Evolutionary conservation across 139 green algal genomes (phyloP).

Genomic region (Tetraselmis striata): DNA sequence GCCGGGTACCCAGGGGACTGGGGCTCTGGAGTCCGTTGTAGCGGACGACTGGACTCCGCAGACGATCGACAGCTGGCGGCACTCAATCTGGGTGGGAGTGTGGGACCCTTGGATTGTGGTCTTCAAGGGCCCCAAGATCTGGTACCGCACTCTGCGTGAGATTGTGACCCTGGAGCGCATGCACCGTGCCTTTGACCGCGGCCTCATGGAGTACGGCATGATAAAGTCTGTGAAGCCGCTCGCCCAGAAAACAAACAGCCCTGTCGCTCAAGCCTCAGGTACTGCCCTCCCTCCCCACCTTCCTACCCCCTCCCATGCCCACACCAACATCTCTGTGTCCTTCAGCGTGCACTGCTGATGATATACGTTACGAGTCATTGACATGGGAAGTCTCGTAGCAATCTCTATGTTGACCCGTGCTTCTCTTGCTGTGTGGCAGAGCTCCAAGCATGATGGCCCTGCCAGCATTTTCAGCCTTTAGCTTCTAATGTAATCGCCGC

Average conservation of each 20-base stretch:
- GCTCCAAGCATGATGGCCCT: too few species aligned
- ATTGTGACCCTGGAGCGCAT: slow-evolving; percentile 91
- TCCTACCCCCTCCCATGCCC: background rate
- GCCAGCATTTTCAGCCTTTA: too few species aligned
- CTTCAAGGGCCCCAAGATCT: slow-evolving; percentile 66
- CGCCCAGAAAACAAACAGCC: background rate
- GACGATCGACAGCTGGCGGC: slow-evolving; percentile 83
- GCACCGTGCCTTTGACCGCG: slow-evolving; percentile 78
- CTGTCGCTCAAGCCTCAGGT: background rate
- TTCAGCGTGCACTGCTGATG: background rate
- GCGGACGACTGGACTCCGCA: slow-evolving; percentile 77
- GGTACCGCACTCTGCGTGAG: slow-evolving; percentile 83
- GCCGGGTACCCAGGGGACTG: slow-evolving; percentile 53
- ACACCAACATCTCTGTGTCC: background rate
- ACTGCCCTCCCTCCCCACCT: background rate
- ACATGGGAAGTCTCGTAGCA: too few species aligned
- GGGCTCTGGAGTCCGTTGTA: slow-evolving; percentile 43
- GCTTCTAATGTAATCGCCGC: too few species aligned
- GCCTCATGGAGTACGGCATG: slow-evolving; percentile 77
- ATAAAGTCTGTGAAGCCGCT: slow-evolving; percentile 23
- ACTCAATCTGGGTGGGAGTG: slow-evolving; percentile 90
- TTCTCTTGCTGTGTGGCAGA: too few species aligned
- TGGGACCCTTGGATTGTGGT: slow-evolving; percentile 89
- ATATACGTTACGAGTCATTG: too few species aligned
- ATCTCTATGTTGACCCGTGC: too few species aligned